Percentiles rank a stretch among this genome's conserved stretches.
phyloP scores from a whole-genome alignment of 2,329 filamentous ascomycete species.

The Penicillium sp. region DNA sequence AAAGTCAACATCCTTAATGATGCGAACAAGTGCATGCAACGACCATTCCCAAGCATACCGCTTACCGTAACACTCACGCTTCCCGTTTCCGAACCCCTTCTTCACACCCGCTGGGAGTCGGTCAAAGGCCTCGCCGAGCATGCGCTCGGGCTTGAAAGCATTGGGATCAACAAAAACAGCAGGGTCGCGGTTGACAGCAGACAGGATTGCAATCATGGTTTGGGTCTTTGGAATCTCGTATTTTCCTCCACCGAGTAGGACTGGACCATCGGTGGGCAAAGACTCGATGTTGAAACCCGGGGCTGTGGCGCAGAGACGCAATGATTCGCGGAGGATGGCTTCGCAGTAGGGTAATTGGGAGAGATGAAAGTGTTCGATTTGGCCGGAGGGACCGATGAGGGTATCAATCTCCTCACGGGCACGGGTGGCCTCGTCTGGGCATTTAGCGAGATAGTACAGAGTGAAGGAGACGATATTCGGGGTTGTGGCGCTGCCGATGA shows the following conservation, averaged over 20 bases:
- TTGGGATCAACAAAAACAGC: conserved; percentile 63
- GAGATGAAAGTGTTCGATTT: conserved; percentile 13
- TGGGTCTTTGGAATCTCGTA: conserved; percentile 60
- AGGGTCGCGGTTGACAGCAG: conserved; percentile 63
- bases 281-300: conserved; percentile 56
- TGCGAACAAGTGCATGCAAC: conserved; percentile 59
- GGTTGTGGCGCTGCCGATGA: conserved; percentile 68
- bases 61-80: conserved; percentile 68
- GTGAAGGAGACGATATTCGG: conserved; percentile 65
- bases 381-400: conserved; percentile 22
- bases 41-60: conserved; percentile 74
- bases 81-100: conserved; percentile 73
- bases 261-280: conserved; percentile 48
- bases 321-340: conserved; percentile 63
- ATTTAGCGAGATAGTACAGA: conserved; percentile 64
- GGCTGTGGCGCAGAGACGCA: conserved; percentile 62
- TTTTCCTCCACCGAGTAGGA: conserved; percentile 59
- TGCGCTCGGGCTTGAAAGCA: conserved; percentile 68
- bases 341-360: conserved; percentile 58
- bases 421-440: conserved; percentile 59
- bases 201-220: conserved; percentile 53
- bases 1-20: conserved; percentile 72
- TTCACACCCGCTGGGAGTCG: conserved; percentile 62
- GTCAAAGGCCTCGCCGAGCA: conserved; percentile 69
- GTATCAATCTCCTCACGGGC: conserved; percentile 68